A percentile compares a stretch with the other conserved stretches of the same genome.
These are phyloP conservation scores for Aspergillus heteromorphus DNA, from an alignment of 495 filamentous ascomycete species.

Conservation along the genomic window DNA sequence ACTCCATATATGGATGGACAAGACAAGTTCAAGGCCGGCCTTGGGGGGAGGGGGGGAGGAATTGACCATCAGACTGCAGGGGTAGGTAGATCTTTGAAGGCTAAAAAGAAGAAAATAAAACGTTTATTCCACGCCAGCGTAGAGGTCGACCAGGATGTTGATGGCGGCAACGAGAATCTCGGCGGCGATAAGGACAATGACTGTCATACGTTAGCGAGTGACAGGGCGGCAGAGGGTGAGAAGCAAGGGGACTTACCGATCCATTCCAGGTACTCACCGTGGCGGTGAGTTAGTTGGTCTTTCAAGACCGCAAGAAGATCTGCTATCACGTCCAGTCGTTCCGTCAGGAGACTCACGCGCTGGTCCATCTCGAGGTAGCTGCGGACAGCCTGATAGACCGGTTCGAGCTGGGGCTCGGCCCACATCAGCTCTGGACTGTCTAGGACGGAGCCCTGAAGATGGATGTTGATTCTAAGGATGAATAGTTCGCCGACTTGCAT, in stretches of 20 bases:
- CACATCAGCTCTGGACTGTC: conserved; percentile 97
- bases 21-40: too few relatives aligned
- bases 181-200: conserved; percentile 92
- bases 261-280: conserved; percentile 94
- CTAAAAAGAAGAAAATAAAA: background rate
- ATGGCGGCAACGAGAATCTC: conserved; percentile 93
- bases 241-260: conserved; percentile 59
- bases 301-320: conserved; percentile 92
- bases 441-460: conserved; percentile 94
- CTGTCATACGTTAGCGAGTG: conserved; percentile 32
- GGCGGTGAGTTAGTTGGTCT: conserved; percentile 93
- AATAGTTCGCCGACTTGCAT: conserved; percentile 99
- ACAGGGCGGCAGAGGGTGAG: conserved; percentile 3
- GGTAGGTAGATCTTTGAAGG: background rate
- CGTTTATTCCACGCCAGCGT: conserved; percentile 68
- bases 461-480: conserved; percentile 94
- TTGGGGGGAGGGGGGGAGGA: too few relatives aligned
- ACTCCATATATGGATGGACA: too few relatives aligned
- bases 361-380: conserved; percentile 98
- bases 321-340: conserved; percentile 86
- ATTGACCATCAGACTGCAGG: background rate
- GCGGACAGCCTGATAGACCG: conserved; percentile 88
- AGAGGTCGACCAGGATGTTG: conserved; percentile 93
- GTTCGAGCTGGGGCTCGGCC: conserved; percentile 94
- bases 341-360: conserved; percentile 81